Evolutionary conservation across 2,329 filamentous ascomycete species (phyloP).

Genomic region (Gaeumannomyces tritici): DNA sequence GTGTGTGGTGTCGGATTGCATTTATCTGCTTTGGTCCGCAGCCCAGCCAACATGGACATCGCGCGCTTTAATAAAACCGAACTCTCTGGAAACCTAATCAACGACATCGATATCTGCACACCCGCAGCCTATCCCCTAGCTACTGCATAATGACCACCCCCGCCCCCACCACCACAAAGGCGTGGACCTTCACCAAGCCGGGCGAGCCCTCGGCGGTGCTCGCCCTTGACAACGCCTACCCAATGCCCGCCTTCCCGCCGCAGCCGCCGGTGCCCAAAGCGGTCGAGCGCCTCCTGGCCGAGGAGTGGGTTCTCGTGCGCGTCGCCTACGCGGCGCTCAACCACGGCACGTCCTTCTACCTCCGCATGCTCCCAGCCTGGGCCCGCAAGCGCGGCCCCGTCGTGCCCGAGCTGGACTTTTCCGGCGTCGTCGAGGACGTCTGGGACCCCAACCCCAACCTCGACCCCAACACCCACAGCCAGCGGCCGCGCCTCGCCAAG

Average conservation of each 20-base stretch:
- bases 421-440: constrained; percentile 16
- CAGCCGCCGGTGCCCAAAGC: constrained; percentile 5
- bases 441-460: neutral
- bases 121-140: neutral
- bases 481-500: constrained; percentile 8
- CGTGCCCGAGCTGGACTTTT: constrained; percentile 21
- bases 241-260: neutral
- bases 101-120: neutral
- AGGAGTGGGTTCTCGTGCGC: constrained; percentile 16
- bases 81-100: neutral
- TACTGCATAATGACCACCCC: no score
- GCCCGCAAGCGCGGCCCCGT: constrained; percentile 19
- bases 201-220: neutral
- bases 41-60: no score
- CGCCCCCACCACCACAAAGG: neutral
- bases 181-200: neutral
- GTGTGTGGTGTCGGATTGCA: neutral
- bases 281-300: constrained; percentile 3
- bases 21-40: neutral
- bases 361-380: constrained; percentile 18
- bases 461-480: constrained; percentile 14
- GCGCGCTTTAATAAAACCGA: neutral
- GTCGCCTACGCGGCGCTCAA: constrained; percentile 25
- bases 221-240: neutral
- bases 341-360: constrained; percentile 23